Base-by-base conservation (phyloP, 257 asterid species). In the Solanum chiquidenum region DNA sequence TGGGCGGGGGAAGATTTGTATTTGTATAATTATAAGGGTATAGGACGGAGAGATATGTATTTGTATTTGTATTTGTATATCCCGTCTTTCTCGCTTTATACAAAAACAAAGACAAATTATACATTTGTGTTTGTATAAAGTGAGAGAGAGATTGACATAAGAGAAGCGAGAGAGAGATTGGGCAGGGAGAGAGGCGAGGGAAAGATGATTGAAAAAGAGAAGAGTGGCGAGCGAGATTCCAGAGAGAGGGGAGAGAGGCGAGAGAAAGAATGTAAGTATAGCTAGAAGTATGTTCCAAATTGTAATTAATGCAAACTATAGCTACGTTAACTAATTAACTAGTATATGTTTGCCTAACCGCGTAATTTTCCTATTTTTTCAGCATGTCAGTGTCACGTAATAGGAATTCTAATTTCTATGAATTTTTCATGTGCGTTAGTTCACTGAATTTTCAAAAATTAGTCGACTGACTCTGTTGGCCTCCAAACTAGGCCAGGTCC, bases 401-500 rank as follows among this genome's bases (percentile, higher is more conserved):
- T 23, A 9, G 14, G 13, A 62, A 23, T 62, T 3, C 12, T 9
- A 62, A 9, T 9, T 62, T 60, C 1, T 23, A 60, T 9, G 7
- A 4, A 10, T 60, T 60, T 60, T 60, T 23, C 29, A 2, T 62
- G 13, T 23, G 31, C 0, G 12, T 60, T 60, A 23, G 14, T 9
- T 4, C 31, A 62, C 2, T 62, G 3, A 62, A 9, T 62, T 62
- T 60, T 62, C 25, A 23, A 2, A 62, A 62, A 9, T 4, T 62
- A 3, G 31, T 0, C 0, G 29, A 62, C 0, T 6, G 0, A 62
- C 71, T 62, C 3, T n/a, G 3, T 9, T 62, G 31, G 71, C 31
- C 14, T 4, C 31, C 29, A 62, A 23, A 23, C 31, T 62, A 9
- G 31, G 16, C 31, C 14, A 62, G 3, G 31, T 9, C 1, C 0